Conservation (phyloP, 2,329 filamentous ascomycete genomes). For the Elsinoe necatrix region DNA sequence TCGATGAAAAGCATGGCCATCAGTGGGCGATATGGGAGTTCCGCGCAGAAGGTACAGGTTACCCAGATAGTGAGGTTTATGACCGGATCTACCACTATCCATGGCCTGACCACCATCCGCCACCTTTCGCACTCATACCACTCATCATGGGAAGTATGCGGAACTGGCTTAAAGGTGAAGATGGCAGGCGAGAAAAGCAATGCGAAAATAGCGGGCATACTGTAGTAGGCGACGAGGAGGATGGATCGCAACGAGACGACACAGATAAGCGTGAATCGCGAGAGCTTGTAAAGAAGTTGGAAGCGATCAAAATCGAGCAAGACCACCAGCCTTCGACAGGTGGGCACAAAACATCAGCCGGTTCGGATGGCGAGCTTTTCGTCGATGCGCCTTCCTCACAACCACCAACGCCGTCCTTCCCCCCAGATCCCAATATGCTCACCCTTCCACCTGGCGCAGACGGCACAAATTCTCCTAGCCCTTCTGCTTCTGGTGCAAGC, state of each 20-base stretch:
- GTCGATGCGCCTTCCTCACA: background rate
- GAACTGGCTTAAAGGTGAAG: conserved; percentile 58
- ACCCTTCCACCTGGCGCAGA: background rate
- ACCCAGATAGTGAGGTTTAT: conserved; percentile 84
- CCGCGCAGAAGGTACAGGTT: conserved; percentile 89
- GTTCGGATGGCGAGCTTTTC: background rate
- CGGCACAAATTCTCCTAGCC: background rate
- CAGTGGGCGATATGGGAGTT: conserved; percentile 98
- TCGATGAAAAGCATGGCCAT: conserved; percentile 72
- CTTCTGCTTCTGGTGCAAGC: background rate
- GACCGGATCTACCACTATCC: conserved; percentile 81
- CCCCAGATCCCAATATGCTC: background rate
- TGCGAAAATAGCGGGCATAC: background rate
- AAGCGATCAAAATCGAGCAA: conserved; percentile 7
- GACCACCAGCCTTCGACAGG: background rate
- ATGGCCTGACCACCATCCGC: conserved; percentile 95
- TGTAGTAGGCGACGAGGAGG: background rate
- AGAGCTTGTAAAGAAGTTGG: background rate
- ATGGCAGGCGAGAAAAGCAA: background rate
- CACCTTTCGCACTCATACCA: conserved; percentile 81
- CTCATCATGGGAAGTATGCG: conserved; percentile 87
- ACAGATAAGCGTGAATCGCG: background rate
- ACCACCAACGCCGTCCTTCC: background rate
- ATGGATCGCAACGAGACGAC: background rate
- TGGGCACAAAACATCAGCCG: background rate